Evolutionary conservation across 1,284 basidiomycete genomes (phyloP), one percentile per base, ranked within the genome.

Genomic region (Marasmius oreades): DNA sequence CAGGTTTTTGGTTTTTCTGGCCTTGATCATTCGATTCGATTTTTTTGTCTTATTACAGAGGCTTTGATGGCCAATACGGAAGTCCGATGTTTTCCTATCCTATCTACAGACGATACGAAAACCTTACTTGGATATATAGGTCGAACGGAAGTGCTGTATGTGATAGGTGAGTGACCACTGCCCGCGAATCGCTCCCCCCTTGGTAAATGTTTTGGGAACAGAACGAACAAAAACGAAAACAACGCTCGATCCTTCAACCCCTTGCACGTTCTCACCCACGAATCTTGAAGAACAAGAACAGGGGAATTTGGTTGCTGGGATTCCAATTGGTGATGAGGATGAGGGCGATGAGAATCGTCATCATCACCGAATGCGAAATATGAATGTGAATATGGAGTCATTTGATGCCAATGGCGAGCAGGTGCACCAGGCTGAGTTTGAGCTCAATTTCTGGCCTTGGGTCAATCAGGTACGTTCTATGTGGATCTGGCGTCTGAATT

Each of bases 1-100:
- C 4, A n/a, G n/a, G n/a, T 1, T 24, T 31, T 47, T 33, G 26
- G 14, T 16, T 46, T 45, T 58, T n/a, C n/a, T n/a, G n/a, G n/a
- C n/a, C n/a, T 34, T 24, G 58, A 58, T 18, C 6, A 33, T 52
- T 37, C 33, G 59, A 14, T 60, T 28, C 7, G 2, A 18, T 4
- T 36, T 54, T n/a, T 43, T 34, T 14, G 23, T 11, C 46, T 5
- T 33, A 11, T 18, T 36, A 20, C 65, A 93, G 92, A 93, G 73
- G 76, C 77, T 8, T 77, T 87, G 24, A 75, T 96, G 16, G 78
- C 82, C 43, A 78, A 78, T 46, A 90, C 87, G 0, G 77, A 82
- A 52, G 93, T 92, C 61, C 93, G 95, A 68, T 95, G 96, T 0
- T 98, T 96, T 72, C 97, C 97, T 0, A 85, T 99, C 36, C 83